Conservation (phyloP, 2,329 filamentous ascomycete species). For the Talaromyces piceae region DNA sequence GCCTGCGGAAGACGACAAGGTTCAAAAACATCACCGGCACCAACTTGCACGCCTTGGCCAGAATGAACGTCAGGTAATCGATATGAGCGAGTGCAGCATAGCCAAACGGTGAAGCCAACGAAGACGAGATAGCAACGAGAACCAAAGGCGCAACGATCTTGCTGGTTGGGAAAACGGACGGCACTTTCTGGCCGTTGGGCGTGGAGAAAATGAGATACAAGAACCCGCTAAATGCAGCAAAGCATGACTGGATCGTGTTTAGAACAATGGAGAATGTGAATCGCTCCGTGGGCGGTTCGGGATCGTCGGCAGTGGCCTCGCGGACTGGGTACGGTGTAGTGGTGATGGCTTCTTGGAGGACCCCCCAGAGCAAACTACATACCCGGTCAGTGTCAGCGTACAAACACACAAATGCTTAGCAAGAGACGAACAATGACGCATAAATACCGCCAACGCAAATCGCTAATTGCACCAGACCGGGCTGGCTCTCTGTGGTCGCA, state of each 20-base stretch:
- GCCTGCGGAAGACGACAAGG: slow-evolving; percentile 78
- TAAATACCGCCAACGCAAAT: slow-evolving; percentile 94
- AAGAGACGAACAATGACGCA: slow-evolving; percentile 68
- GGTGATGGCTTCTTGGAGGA: slow-evolving; percentile 94
- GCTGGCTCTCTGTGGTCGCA: slow-evolving; percentile 14
- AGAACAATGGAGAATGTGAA: slow-evolving; percentile 94
- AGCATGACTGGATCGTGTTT: slow-evolving; percentile 88
- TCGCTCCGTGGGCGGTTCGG: slow-evolving; percentile 49
- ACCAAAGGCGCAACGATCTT: slow-evolving; percentile 70
- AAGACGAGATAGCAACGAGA: slow-evolving; percentile 79
- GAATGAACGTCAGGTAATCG: slow-evolving; percentile 96
- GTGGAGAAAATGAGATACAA: slow-evolving; percentile 65
- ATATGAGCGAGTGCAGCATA: slow-evolving; percentile 89
- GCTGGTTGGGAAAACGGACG: slow-evolving; percentile 64
- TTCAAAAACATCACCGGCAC: slow-evolving; percentile 98
- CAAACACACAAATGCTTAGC: not conserved
- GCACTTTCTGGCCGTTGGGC: slow-evolving; percentile 43
- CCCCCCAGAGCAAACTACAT: slow-evolving; percentile 79
- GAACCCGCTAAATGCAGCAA: slow-evolving; percentile 75
- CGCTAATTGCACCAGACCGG: slow-evolving; percentile 66
- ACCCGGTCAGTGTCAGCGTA: slow-evolving; percentile 2
- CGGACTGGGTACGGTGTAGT: slow-evolving; percentile 73
- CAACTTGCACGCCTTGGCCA: slow-evolving; percentile 96
- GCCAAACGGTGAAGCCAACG: slow-evolving; percentile 88
- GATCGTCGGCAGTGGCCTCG: slow-evolving; percentile 39